Evolutionary conservation across 345 rosid species (phyloP), one percentile per base, ranked within the genome.

Genomic region (Angophora floribunda): DNA sequence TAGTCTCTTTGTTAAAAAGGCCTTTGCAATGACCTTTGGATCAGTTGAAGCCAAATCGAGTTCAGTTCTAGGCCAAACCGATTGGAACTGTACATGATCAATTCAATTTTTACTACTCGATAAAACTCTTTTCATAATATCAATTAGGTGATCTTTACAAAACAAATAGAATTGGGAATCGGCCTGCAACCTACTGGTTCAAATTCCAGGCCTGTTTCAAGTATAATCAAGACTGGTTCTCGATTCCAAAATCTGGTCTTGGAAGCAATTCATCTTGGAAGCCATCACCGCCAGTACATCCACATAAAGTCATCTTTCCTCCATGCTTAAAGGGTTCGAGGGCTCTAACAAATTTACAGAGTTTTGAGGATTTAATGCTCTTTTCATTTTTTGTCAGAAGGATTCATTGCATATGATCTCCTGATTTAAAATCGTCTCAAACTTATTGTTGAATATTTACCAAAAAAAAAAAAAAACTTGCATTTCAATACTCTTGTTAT

Each of bases 11-110:
- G 0, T 61, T 61, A 61, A 61, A 61, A 61, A 28, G 30, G 32
- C 15, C 0, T n/a, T n/a, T 6, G 1, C 2, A 0, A 7, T 30
- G 30, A 61, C 15, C 6, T 28, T 36, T 36, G 41, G 41, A 30
- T 11, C 12, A 12, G 67, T 28, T 5, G 30, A 61, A 12, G 30
- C 32, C 2, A 2, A 0, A 28, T 30, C 30, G 13, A 61, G n/a
- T n/a, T n/a, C 67, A 61, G 26, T 61, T 12, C 32, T 2, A 61
- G 7, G 67, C 12, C 32, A 28, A 28, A 61, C 13, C 15, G 0
- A 15, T n/a, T n/a, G n/a, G n/a, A n/a, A n/a, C n/a, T n/a, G n/a
- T n/a, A n/a, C n/a, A n/a, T n/a, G n/a, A n/a, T n/a, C n/a, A n/a
- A n/a, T n/a, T n/a, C n/a, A n/a, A n/a, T n/a, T n/a, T n/a, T 61